Evolutionary conservation across 2,329 filamentous ascomycete species (phyloP).

Genomic region (Fusarium staphyleae): DNA sequence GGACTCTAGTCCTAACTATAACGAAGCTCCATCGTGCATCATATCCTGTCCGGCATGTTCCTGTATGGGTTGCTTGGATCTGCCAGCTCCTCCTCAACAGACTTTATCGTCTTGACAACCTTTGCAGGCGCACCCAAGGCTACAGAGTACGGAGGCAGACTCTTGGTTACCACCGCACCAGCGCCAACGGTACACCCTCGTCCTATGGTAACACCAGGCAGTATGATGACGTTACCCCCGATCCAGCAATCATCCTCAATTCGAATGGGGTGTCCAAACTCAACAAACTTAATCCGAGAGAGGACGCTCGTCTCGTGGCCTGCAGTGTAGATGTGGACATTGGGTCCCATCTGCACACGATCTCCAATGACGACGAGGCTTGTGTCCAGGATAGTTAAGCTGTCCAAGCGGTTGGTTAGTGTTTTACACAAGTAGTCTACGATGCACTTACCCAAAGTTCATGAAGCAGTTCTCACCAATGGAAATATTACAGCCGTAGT

Average conservation of each 20-base stretch:
- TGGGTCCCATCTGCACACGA: constrained; percentile 74
- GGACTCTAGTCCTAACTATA: too few species aligned
- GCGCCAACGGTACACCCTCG: constrained; percentile 60
- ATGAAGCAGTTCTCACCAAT: constrained; percentile 70
- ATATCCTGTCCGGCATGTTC: constrained; percentile 41
- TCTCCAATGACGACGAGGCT: constrained; percentile 73
- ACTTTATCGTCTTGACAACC: constrained; percentile 56
- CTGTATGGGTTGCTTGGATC: constrained; percentile 39
- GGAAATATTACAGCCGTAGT: constrained; percentile 71
- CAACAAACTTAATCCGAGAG: constrained; percentile 55
- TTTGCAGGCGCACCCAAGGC: constrained; percentile 57
- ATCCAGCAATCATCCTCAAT: constrained; percentile 65
- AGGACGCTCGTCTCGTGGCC: constrained; percentile 73
- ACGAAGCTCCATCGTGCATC: neutral
- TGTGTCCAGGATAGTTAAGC: constrained; percentile 73
- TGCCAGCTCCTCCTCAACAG: constrained; percentile 43
- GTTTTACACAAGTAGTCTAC: too few species aligned
- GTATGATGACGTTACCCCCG: constrained; percentile 56
- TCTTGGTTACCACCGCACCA: constrained; percentile 58
- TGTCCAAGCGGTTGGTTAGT: constrained; percentile 12
- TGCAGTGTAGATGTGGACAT: constrained; percentile 73
- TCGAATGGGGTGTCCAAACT: constrained; percentile 54
- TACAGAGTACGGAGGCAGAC: constrained; percentile 56
- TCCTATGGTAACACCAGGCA: constrained; percentile 61
- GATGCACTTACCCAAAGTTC: constrained; percentile 51